Percentiles rank a stretch among this genome's conserved stretches.
phyloP scores from a whole-genome alignment of 2,329 filamentous ascomycete genomes.

The Neonectria faginata region DNA sequence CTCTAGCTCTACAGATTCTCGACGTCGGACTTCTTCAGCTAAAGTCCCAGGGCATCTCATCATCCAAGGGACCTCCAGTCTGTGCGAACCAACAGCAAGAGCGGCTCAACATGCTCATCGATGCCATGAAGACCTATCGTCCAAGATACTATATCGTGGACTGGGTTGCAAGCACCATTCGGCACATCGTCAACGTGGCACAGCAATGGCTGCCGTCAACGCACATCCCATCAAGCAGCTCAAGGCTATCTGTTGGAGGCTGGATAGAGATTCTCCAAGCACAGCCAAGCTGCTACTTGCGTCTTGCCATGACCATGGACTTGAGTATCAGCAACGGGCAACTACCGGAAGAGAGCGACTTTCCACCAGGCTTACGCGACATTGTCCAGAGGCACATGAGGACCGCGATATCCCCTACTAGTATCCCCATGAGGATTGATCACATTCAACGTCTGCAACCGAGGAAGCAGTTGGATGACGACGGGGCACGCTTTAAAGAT shows the following conservation, averaged over 20 bases:
- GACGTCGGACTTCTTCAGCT: slow-evolving; percentile 39
- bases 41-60: not conserved
- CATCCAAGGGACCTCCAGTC: not conserved
- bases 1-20: slow-evolving; percentile 40
- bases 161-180: slow-evolving; percentile 39
- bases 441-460: not conserved
- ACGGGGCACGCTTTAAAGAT: not conserved
- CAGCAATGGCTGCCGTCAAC: slow-evolving; percentile 23
- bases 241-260: slow-evolving; percentile 13
- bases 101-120: slow-evolving; percentile 36
- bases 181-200: slow-evolving; percentile 37
- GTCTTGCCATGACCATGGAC: slow-evolving; percentile 40
- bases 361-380: slow-evolving; percentile 34
- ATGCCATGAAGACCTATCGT: slow-evolving; percentile 40
- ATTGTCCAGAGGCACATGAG: slow-evolving; percentile 15
- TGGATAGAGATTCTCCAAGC: slow-evolving; percentile 39
- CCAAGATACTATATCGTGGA: slow-evolving; percentile 42
- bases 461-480: not conserved
- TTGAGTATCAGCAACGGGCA: slow-evolving; percentile 43
- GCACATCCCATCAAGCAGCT: not conserved
- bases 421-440: not conserved
- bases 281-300: slow-evolving; percentile 34
- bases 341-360: slow-evolving; percentile 41
- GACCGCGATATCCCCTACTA: slow-evolving; percentile 1
- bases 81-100: slow-evolving; percentile 33